phyloP scores from a whole-genome alignment of 2,329 filamentous ascomycete species.

The Blastomyces percursus region DNA sequence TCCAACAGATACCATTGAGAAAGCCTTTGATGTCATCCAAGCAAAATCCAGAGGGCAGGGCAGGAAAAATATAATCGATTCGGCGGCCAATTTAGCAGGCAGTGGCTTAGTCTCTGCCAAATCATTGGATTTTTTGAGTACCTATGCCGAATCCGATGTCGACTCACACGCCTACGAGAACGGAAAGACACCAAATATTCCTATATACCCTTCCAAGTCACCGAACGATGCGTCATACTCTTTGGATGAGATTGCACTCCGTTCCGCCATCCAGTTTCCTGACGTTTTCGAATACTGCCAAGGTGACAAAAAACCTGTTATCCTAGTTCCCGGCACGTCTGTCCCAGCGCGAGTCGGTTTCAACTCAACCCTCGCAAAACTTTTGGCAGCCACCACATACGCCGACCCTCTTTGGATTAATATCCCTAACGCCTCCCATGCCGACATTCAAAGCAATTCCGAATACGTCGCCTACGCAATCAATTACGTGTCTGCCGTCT shows the following conservation, averaged over 20 bases:
- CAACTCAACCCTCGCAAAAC: conserved; percentile 39
- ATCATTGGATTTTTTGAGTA: background rate
- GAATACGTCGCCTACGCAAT: conserved; percentile 50
- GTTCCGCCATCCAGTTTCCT: conserved; percentile 45
- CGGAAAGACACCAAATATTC: background rate
- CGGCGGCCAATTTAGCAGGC: background rate
- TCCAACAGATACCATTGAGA: background rate
- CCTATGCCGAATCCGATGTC: background rate
- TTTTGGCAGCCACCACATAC: conserved; percentile 33
- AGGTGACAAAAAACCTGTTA: conserved; percentile 33
- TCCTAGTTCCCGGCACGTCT: conserved; percentile 46
- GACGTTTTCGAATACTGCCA: conserved; percentile 33
- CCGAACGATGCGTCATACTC: conserved; percentile 40
- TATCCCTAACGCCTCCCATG: conserved; percentile 37
- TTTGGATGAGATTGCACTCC: conserved; percentile 37
- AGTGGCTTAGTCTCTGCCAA: background rate
- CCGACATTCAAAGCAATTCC: conserved; percentile 41
- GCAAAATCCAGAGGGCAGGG: background rate
- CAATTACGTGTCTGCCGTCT: conserved; percentile 43
- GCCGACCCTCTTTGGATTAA: conserved; percentile 48
- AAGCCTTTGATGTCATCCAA: background rate
- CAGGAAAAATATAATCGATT: background rate
- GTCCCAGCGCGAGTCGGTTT: conserved; percentile 38
- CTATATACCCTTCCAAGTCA: conserved; percentile 16
- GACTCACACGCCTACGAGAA: background rate